Conservation (phyloP, 257 asterid species). For the Knoxia roxburghii region DNA sequence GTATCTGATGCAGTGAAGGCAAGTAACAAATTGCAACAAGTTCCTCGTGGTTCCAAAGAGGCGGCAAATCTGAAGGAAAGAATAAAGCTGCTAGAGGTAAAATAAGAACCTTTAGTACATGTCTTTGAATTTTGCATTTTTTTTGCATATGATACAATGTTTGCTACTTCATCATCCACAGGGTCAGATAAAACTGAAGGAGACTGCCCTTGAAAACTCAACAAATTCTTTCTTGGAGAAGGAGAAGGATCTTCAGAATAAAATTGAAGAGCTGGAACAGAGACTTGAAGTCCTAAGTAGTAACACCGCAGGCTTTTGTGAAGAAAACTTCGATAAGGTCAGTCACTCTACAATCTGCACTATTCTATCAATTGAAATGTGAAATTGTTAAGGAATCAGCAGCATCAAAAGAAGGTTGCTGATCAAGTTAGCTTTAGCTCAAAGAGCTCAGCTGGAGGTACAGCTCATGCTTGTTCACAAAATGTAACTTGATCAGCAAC, state of each 20-base stretch:
- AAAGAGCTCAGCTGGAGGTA: no score
- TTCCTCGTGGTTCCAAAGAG: conserved; percentile 43
- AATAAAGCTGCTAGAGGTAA: conserved; percentile 81
- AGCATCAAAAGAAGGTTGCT: no score
- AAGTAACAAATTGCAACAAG: conserved; percentile 21
- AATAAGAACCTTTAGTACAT: conserved; percentile 6
- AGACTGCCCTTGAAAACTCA: conserved; percentile 59
- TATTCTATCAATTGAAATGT: neutral
- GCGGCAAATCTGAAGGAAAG: conserved; percentile 60
- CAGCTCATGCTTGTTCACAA: no score
- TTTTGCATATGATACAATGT: neutral
- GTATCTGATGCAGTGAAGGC: conserved; percentile 31
- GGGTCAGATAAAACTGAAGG: conserved; percentile 67
- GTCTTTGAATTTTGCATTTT: neutral
- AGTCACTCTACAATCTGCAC: conserved; percentile 11
- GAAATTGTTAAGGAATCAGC: no score
- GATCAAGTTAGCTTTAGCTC: no score
- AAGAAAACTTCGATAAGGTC: conserved; percentile 45
- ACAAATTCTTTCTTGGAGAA: conserved; percentile 56
- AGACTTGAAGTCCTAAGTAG: conserved; percentile 46
- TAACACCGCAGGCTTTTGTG: conserved; percentile 32
- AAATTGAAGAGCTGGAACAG: conserved; percentile 61
- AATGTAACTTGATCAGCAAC: no score
- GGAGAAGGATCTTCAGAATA: conserved; percentile 62
- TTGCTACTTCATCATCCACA: conserved; percentile 22